Evolutionary conservation across 495 filamentous ascomycete genomes (phyloP).

Genomic region (Thozetella sp.): DNA sequence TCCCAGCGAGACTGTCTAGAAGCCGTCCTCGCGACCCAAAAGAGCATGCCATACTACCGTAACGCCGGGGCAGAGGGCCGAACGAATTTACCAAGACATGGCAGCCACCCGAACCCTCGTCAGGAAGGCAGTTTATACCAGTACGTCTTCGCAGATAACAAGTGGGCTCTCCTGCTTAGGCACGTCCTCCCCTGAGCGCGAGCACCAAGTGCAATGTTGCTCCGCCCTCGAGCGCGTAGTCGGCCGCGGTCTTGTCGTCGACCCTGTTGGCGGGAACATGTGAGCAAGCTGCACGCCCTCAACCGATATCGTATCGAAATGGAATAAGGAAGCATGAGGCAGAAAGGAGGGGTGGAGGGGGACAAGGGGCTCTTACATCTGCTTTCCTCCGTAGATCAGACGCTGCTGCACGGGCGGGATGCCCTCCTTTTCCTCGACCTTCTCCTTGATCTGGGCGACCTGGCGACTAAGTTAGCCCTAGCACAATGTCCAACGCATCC

Average conservation of each 20-base stretch:
- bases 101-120: no score
- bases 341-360: not conserved
- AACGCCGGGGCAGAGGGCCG: not conserved
- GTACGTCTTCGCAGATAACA: no score
- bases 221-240: slow-evolving; percentile 89
- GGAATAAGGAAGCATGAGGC: not conserved
- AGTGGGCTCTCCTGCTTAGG: no score
- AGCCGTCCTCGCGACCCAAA: not conserved
- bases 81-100: not conserved
- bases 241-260: slow-evolving; percentile 84
- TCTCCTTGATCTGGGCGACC: slow-evolving; percentile 96
- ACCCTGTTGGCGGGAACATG: slow-evolving; percentile 55
- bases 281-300: not conserved
- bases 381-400: slow-evolving; percentile 94
- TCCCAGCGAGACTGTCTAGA: not conserved
- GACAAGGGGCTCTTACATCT: slow-evolving; percentile 68
- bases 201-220: slow-evolving; percentile 94
- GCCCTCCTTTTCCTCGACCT: slow-evolving; percentile 97
- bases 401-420: slow-evolving; percentile 98
- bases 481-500: no score
- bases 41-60: not conserved
- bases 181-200: slow-evolving; percentile 78
- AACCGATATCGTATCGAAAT: not conserved
- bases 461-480: slow-evolving; percentile 25
- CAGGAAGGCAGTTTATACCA: no score